Evolutionary conservation across 169 alveolate species (phyloP).

Genomic region (Plasmodium adleri): DNA sequence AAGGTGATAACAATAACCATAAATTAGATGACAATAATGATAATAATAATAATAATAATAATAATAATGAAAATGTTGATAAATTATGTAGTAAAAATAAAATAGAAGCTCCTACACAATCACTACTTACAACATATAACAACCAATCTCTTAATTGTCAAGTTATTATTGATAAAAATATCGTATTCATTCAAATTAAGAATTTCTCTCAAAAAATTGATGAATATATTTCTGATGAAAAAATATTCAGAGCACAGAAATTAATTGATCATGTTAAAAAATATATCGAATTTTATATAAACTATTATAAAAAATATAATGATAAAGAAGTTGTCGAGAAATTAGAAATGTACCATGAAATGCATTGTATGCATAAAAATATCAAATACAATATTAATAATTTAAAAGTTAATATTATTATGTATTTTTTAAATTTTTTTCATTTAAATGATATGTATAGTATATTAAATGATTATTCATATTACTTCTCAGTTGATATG

Average conservation of each 20-base stretch:
- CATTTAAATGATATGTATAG: constrained; percentile 60
- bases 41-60: background rate
- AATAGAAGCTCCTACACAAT: background rate
- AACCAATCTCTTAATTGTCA: background rate
- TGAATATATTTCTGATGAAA: constrained; percentile 67
- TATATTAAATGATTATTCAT: constrained; percentile 35
- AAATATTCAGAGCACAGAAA: constrained; percentile 68
- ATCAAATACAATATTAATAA: constrained; percentile 52
- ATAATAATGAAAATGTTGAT: background rate
- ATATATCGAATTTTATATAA: constrained; percentile 46
- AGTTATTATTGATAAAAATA: constrained; percentile 22
- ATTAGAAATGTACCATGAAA: constrained; percentile 39
- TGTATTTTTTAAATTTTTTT: constrained; percentile 51
- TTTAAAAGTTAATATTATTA: constrained; percentile 45
- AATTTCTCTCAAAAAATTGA: constrained; percentile 68
- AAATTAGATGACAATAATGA: background rate
- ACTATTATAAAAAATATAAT: constrained; percentile 49
- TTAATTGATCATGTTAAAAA: constrained; percentile 65
- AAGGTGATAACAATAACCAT: background rate
- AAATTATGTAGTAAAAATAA: background rate
- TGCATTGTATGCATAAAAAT: constrained; percentile 33
- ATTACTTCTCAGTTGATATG: constrained; percentile 51
- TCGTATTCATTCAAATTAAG: constrained; percentile 25
- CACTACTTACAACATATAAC: background rate
- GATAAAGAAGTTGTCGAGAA: constrained; percentile 25